These are phyloP conservation scores for Chaetomium cochliodes DNA, from an alignment of 495 filamentous ascomycete genomes.

Conservation along the genomic window DNA sequence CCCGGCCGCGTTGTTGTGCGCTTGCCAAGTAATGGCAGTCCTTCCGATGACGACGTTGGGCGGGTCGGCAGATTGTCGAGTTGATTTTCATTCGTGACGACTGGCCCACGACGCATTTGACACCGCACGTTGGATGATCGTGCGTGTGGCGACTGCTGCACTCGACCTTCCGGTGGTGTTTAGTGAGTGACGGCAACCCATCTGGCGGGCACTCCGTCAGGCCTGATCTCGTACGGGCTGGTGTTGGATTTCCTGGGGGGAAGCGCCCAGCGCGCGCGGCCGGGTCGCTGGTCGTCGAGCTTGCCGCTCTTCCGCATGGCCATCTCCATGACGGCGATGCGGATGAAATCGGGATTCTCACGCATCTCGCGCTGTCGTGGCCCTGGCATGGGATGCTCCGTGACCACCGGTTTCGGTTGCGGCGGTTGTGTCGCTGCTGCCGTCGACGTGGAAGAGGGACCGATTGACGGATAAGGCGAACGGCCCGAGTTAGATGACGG, in stretches of 20 bases:
- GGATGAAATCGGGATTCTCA: slow-evolving; percentile 91
- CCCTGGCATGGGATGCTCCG: slow-evolving; percentile 43
- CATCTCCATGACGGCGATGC: slow-evolving; percentile 94
- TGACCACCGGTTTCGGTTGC: slow-evolving; percentile 33
- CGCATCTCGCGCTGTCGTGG: slow-evolving; percentile 82
- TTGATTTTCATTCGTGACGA: slow-evolving; percentile 5
- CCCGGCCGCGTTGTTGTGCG: background rate
- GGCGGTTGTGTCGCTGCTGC: slow-evolving; percentile 36
- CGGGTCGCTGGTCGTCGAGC: slow-evolving; percentile 77
- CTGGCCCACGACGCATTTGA: background rate
- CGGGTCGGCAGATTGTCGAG: background rate
- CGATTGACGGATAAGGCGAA: slow-evolving; percentile 32
- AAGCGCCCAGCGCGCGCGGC: slow-evolving; percentile 80
- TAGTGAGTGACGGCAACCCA: slow-evolving; percentile 44
- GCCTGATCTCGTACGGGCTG: slow-evolving; percentile 52
- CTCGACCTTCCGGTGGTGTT: background rate
- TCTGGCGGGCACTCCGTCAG: slow-evolving; percentile 52
- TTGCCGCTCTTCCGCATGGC: slow-evolving; percentile 93
- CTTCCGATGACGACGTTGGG: slow-evolving; percentile 18
- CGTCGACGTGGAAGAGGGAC: slow-evolving; percentile 45
- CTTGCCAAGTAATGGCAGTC: slow-evolving; percentile 15
- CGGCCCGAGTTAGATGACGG: slow-evolving; percentile 41
- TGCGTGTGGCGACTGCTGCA: background rate
- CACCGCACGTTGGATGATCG: background rate
- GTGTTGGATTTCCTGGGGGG: slow-evolving; percentile 69